Evolutionary conservation across 805 yeast species (phyloP), one percentile per base, ranked within the genome.

Genomic region (Starmerella cellae): DNA sequence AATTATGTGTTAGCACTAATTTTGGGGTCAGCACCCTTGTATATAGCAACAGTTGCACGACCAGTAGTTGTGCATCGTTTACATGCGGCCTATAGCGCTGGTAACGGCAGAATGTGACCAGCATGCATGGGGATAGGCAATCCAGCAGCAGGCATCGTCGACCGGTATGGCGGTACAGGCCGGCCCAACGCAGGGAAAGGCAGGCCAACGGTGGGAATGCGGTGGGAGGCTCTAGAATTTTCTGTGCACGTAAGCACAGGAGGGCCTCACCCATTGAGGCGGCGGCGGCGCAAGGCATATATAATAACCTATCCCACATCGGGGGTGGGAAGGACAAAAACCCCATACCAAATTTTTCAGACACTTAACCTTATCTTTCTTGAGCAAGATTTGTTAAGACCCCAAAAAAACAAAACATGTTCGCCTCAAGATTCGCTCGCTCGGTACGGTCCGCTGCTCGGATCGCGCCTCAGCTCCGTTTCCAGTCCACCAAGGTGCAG

Each of bases 401-500:
- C n/a, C n/a, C n/a, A 16, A 26, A 35, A 31, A 35, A 30, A 14
- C 8, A 21, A 10, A 22, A 26, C 44, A 61, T 55, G 67, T 58
- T 59, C 55, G 70, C 63, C 53, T 60, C 68, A 48, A 55, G 62
- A 57, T 57, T 64, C 40, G 62, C 66, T 36, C 61, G 66, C 41
- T 54, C 58, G 38, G 57, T 61, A 39, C 44, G 43, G 22, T 26
- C 46, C n/a, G 53, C 49, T 28, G 30, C 38, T 35, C 42, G 46
- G 34, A n/a, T 50, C 37, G 46, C 54, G 16, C 50, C 55, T 28
- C 47, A 48, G 38, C 41, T 52, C 38, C 69, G 73, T 52, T 68
- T 60, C 65, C 69, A 69, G 65, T 66, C 73, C 43, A 60, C 62
- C 47, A 70, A 70, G 60, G 72, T 70, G 50, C 67, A 64, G 54